Evolutionary conservation across 768 basidiomycete genomes (phyloP).

Genomic region (Mycena pura): DNA sequence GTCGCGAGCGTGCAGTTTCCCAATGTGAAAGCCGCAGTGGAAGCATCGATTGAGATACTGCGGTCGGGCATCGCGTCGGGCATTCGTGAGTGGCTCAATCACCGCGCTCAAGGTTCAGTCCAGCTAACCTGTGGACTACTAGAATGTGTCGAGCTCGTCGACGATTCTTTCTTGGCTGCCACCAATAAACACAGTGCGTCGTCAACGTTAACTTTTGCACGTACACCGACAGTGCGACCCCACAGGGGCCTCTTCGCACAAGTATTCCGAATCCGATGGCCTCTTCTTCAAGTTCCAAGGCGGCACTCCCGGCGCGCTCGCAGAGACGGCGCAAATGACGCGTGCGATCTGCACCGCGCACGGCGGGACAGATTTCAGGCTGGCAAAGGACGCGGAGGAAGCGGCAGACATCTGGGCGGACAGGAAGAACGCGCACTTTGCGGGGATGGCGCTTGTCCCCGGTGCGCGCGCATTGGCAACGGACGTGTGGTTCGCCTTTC

Average conservation of each 20-base stretch:
- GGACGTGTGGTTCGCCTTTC: constrained; percentile 66
- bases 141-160: constrained; percentile 89
- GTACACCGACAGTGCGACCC: neutral
- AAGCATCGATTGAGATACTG: constrained; percentile 74
- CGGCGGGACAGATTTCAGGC: constrained; percentile 70
- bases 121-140: neutral
- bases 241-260: constrained; percentile 45
- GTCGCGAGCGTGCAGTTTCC: constrained; percentile 88
- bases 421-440: constrained; percentile 70
- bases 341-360: constrained; percentile 64
- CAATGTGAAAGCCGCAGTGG: constrained; percentile 73
- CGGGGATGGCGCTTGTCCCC: constrained; percentile 61
- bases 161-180: constrained; percentile 71
- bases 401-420: constrained; percentile 77
- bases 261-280: constrained; percentile 69
- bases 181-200: constrained; percentile 59
- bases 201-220: too few species aligned
- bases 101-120: neutral
- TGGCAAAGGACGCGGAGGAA: constrained; percentile 69
- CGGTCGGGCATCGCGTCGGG: constrained; percentile 4
- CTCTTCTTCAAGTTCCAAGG: constrained; percentile 93
- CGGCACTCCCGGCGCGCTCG: constrained; percentile 59
- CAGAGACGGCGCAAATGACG: constrained; percentile 66
- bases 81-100: constrained; percentile 1
- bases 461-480: constrained; percentile 72